Evolutionary conservation across 2,329 filamentous ascomycete species (phyloP), one percentile per base, ranked within the genome.

Genomic region (Aspergillus udagawae): DNA sequence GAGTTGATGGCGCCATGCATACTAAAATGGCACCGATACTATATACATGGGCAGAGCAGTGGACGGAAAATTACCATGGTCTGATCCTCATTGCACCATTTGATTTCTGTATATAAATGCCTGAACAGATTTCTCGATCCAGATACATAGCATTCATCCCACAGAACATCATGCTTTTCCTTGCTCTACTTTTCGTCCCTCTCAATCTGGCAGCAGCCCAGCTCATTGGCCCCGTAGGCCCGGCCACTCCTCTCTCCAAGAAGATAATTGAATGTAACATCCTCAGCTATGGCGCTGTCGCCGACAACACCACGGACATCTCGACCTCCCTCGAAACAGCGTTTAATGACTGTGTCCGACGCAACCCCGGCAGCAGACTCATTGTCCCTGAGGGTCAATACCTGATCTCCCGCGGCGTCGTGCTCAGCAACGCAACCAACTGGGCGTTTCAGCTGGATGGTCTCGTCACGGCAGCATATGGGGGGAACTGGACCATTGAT

Each of bases 371-470:
- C 1, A 68, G 67, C 54, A 60, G 66, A 4, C 59, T 71, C 17
- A 48, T 71, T 23, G 55, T 71, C 6, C 69, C 69, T 1, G 58
- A 66, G 10, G 69, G 69, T 1, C 48, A 70, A 3, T 71, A 71
- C 50, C 53, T 71, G 49, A 55, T 71, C 25, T 63, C 63, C 25
- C 59, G 61, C 10, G 59, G 62, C 14, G 65, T 72, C 1, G 60
- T 68, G 27, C 58, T 72, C 8, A 62, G 58, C 49, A 71, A 70
- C 48, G 70, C 59, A 0, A 72, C 67, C 7, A 66, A 69, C n/a
- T 74, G 70, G 63, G 73, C 73, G 5, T 60, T 75, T 20, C 71
- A 64, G 55, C 50, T 65, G 25, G 73, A 75, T 56, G 72, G 73
- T 3, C 58, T 75, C 32, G 63, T 72, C n/a, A 72, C 66, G 1